Percentiles rank a stretch among this genome's conserved stretches.
phyloP scores from a whole-genome alignment of 2,329 filamentous ascomycete species.

The Sclerotinia nivalis region DNA sequence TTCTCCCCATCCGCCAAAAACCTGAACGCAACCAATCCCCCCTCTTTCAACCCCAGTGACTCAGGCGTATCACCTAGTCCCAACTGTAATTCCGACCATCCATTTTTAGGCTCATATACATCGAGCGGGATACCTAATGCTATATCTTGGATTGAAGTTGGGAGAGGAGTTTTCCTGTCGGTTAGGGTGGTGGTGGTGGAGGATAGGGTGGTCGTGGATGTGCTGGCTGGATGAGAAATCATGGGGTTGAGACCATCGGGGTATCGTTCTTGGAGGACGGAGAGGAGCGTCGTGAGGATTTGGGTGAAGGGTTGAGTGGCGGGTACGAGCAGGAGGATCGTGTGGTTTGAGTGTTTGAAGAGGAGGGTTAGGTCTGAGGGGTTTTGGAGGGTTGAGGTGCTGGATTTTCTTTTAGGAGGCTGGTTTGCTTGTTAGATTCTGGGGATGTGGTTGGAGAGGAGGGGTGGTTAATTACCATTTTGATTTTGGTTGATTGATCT shows the following conservation, averaged over 20 bases:
- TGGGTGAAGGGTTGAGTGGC: slow-evolving; percentile 56
- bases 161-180: slow-evolving; percentile 38
- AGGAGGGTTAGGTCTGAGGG: slow-evolving; percentile 61
- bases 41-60: slow-evolving; percentile 45
- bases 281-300: slow-evolving; percentile 59
- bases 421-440: neutral
- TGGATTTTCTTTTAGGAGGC: slow-evolving; percentile 3
- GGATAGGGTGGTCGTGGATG: neutral
- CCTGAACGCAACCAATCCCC: slow-evolving; percentile 45
- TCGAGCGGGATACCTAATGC: slow-evolving; percentile 51
- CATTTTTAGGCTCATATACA: slow-evolving; percentile 49
- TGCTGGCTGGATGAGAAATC: slow-evolving; percentile 35
- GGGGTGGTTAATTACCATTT: slow-evolving; percentile 13
- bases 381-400: neutral
- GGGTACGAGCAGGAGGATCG: slow-evolving; percentile 67
- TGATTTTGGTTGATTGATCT: neutral
- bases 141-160: slow-evolving; percentile 44
- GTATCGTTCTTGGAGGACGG: slow-evolving; percentile 58
- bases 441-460: neutral
- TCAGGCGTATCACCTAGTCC: slow-evolving; percentile 41
- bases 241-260: slow-evolving; percentile 49
- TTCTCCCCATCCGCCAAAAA: slow-evolving; percentile 32
- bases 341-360: slow-evolving; percentile 72
- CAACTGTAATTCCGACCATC: slow-evolving; percentile 49
- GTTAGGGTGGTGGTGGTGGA: slow-evolving; percentile 33